phyloP scores from a whole-genome alignment of 2,329 filamentous ascomycete genomes.

The Pseudogymnoascus sp. region DNA sequence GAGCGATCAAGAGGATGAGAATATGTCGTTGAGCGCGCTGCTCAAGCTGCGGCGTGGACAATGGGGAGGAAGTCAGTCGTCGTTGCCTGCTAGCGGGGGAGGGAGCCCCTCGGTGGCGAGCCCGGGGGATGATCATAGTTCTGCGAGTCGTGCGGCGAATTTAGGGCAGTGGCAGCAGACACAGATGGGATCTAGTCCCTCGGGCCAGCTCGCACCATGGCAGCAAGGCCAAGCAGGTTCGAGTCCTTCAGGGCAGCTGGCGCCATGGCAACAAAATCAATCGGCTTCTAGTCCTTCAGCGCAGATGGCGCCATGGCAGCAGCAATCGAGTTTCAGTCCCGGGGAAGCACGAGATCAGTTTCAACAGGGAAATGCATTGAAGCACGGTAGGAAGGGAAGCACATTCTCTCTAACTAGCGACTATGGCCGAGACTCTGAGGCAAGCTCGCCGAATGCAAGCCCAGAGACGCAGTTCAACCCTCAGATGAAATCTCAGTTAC shows the following conservation, averaged over 20 bases:
- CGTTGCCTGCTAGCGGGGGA: conserved; percentile 40
- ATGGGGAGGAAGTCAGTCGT: conserved; percentile 75
- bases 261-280: background rate
- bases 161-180: conserved; percentile 1
- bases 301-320: background rate
- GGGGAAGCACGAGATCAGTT: background rate
- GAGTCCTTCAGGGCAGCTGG: background rate
- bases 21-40: conserved; percentile 66
- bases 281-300: background rate
- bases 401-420: conserved; percentile 2
- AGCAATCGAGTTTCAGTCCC: background rate
- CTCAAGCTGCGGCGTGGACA: conserved; percentile 62
- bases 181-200: conserved; percentile 16
- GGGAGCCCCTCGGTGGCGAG: conserved; percentile 28
- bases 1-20: conserved; percentile 43
- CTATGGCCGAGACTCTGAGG: background rate
- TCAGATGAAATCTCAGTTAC: background rate
- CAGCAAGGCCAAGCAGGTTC: conserved; percentile 7
- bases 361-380: background rate
- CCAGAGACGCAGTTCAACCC: background rate
- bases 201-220: conserved; percentile 20
- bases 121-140: conserved; percentile 18
- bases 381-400: background rate
- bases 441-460: conserved; percentile 8
- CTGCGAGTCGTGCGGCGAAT: conserved; percentile 1